Conservation (phyloP, 2,329 filamentous ascomycete species). For the Tolypocladium cylindrosporum region DNA sequence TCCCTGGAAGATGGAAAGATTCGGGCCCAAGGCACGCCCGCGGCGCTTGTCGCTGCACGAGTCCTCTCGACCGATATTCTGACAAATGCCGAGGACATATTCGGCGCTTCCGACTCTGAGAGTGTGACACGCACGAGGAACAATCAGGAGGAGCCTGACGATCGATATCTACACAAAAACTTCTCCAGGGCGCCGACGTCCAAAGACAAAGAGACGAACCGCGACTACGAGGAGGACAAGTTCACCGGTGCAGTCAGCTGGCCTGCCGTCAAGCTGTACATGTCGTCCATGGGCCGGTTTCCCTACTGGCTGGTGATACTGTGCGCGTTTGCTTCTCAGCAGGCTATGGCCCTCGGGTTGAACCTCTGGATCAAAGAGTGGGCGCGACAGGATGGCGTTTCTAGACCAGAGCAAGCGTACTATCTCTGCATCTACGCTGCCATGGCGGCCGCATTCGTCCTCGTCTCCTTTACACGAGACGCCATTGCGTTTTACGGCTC, state of each 20-base stretch:
- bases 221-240: background rate
- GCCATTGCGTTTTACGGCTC: background rate
- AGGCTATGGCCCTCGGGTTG: background rate
- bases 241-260: background rate
- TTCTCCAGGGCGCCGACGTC: slow-evolving; percentile 1
- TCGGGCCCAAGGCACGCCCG: background rate
- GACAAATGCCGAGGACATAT: background rate
- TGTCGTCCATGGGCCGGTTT: background rate
- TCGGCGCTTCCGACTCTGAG: background rate
- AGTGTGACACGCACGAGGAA: too few species aligned
- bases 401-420: background rate
- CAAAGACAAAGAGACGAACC: background rate
- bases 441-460: background rate
- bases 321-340: background rate
- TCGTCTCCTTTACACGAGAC: background rate
- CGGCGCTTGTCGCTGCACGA: background rate
- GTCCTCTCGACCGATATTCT: background rate
- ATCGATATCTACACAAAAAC: background rate
- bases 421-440: slow-evolving; percentile 1
- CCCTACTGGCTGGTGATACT: background rate
- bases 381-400: background rate
- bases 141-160: too few species aligned
- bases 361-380: background rate
- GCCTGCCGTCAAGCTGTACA: background rate
- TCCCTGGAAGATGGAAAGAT: background rate